Percentiles rank a stretch among this genome's conserved stretches.
Evolutionary conservation across 306 rosid genomes (phyloP).

Genomic region (Cicer chorassanicum): DNA sequence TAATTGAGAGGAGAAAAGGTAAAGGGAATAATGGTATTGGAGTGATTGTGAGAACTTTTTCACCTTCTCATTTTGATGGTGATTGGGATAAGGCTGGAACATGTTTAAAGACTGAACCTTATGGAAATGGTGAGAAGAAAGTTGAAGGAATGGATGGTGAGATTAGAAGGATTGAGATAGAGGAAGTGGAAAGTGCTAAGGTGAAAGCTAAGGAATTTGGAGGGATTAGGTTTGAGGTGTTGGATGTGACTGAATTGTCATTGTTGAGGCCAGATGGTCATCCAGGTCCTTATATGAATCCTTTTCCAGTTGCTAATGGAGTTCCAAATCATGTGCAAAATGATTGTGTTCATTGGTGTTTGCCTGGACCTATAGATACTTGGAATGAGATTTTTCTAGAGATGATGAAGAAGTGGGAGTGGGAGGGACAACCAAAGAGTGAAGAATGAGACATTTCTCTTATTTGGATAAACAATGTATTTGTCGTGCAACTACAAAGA

Average conservation of each 20-base stretch:
- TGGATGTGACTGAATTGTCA: conserved; percentile 46
- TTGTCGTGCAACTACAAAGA: too few species aligned
- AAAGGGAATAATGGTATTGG: conserved; percentile 28
- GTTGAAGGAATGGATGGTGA: conserved; percentile 21
- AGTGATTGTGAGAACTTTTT: conserved; percentile 44
- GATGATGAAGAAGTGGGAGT: conserved; percentile 49
- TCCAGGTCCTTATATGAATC: conserved; percentile 75
- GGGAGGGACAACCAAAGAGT: conserved; percentile 40
- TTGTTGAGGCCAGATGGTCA: conserved; percentile 82
- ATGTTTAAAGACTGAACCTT: conserved; percentile 39
- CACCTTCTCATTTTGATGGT: conserved; percentile 50
- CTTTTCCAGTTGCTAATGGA: conserved; percentile 61
- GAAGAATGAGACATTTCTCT: background rate
- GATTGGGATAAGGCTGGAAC: conserved; percentile 46
- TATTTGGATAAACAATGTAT: too few species aligned
- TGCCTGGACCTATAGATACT: conserved; percentile 79
- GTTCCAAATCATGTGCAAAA: conserved; percentile 55
- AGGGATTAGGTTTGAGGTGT: conserved; percentile 38
- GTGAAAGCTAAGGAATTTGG: background rate
- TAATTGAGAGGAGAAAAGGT: conserved; percentile 53
- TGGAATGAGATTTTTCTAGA: conserved; percentile 76
- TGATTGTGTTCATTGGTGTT: conserved; percentile 90
- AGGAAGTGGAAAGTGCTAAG: conserved; percentile 43
- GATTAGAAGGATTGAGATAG: conserved; percentile 42
- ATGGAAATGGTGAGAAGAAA: conserved; percentile 16